Percentiles rank a stretch among this genome's conserved stretches.
These are phyloP conservation scores for Boletus smithii DNA, from an alignment of 1,284 basidiomycete genomes.

Conservation along the genomic window DNA sequence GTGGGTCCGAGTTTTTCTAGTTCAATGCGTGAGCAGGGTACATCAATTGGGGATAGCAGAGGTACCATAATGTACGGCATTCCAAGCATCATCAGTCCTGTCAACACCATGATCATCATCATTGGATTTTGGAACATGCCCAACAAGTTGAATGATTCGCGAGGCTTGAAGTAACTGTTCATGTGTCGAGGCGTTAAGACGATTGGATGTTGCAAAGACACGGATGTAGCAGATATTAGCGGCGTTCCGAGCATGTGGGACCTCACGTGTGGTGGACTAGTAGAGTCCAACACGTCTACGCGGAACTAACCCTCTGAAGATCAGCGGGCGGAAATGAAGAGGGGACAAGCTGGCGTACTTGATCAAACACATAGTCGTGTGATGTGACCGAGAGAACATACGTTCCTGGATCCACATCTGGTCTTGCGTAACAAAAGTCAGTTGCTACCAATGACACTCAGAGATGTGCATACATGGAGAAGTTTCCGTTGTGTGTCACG, in stretches of 20 bases:
- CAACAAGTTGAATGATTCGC: slow-evolving; percentile 69
- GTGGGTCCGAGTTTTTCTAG: slow-evolving; percentile 79
- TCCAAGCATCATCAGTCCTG: slow-evolving; percentile 67
- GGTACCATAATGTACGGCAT: slow-evolving; percentile 78
- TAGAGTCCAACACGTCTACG: slow-evolving; percentile 54
- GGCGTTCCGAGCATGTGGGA: slow-evolving; percentile 69
- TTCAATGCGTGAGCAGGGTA: slow-evolving; percentile 9
- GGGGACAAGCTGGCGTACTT: slow-evolving; percentile 41
- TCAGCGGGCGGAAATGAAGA: slow-evolving; percentile 2
- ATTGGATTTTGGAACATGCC: slow-evolving; percentile 84
- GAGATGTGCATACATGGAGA: slow-evolving; percentile 67
- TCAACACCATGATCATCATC: slow-evolving; percentile 80
- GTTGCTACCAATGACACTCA: slow-evolving; percentile 1
- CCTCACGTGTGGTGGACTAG: slow-evolving; percentile 50
- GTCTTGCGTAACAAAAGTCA: slow-evolving; percentile 40
- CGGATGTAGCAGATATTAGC: slow-evolving; percentile 53
- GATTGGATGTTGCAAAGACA: slow-evolving; percentile 67
- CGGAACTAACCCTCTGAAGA: slow-evolving; percentile 33
- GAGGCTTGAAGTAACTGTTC: slow-evolving; percentile 66
- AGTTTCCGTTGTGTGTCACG: slow-evolving; percentile 55
- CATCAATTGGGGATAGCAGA: not conserved
- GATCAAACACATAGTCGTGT: slow-evolving; percentile 66
- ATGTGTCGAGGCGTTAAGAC: slow-evolving; percentile 50
- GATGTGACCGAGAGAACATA: slow-evolving; percentile 65
- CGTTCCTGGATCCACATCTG: slow-evolving; percentile 58